Evolutionary conservation across 1,284 basidiomycete species (phyloP), one percentile per base, ranked within the genome.

Genomic region (Moniliophthora roreri): DNA sequence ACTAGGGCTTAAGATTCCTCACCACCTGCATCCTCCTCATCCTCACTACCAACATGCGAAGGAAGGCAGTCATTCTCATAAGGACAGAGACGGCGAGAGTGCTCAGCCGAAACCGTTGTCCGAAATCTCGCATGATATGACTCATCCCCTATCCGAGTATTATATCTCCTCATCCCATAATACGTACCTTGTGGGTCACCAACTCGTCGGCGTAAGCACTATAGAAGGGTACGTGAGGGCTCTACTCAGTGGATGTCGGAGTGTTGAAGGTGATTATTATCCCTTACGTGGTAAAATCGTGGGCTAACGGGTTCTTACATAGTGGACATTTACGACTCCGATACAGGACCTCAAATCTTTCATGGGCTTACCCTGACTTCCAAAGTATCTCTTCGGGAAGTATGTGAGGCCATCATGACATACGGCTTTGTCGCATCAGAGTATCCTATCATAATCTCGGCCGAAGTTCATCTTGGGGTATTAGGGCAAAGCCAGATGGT

Each of bases 281-380:
- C 45, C 39, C 51, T 35, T 26, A 38, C 15, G 48, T 35, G 49
- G 36, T 38, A 23, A 13, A 24, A n/a, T n/a, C n/a, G n/a, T n/a
- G n/a, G n/a, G n/a, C 47, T 50, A 13, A 11, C 20, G 7, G n/a
- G 18, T 26, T 47, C 46, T 49, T 53, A 38, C 49, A 15, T 60
- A 96, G 93, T 99, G 62, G 96, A 99, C 62, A 88, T 96, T 48
- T 98, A 91, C 69, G 92, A 98, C 62, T 95, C 96, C 10, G 90
- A 95, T 26, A 69, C 68, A 11, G 90, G 91, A 62, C 91, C 95
- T 0, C 77, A 90, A 55, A 84, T 97, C 2, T 94, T 88, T 60
- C 97, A 99, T 63, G 95, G 94, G 23, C 91, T 89, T 58, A 98
- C 96, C 0, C 76, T 98, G 24, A 99, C 96, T 0, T 84, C 87